Evolutionary conservation across 768 basidiomycete genomes (phyloP), one percentile per base, ranked within the genome.

Genomic region (Tulasnella sp.): DNA sequence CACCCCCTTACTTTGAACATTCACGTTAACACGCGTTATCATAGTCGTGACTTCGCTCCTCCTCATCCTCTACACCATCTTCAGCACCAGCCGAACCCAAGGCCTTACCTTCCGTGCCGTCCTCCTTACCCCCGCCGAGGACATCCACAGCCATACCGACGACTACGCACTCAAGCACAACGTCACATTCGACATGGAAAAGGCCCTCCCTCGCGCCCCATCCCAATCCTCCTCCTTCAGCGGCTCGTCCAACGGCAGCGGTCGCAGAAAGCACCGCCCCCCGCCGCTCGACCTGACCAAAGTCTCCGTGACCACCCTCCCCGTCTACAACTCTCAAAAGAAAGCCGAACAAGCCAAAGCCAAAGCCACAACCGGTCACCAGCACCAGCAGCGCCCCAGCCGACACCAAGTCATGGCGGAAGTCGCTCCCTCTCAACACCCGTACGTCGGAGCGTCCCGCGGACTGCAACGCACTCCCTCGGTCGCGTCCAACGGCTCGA

Each of bases 331-430:
- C 34, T 64, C 63, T 1, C n/a, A 35, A 2, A 14, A 4, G 34
- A 64, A 64, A 35, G 63, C 34, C 32, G 63, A 39, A 29, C 26
- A 35, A n/a, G n/a, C 2, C 63, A 64, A 36, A 19, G 63, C 34
- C 16, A n/a, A 11, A 63, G 62, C 12, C 1, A 5, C 16, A 3
- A 5, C 63, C 8, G 34, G 22, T 29, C 22, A 39, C n/a, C 34
- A 32, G 19, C 63, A 63, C 0, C 62, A 39, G 34, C 11, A 39
- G 17, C 29, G 35, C 7, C 70, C 70, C 1, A 72, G 37, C 34
- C 70, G 70, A 62, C 70, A 63, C 37, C 62, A 72, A 32, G 12
- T 72, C 52, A 72, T 72, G 62, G 62, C 62, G n/a, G 22, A 42
- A 41, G 32, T 39, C 67, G 35, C 39, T n/a, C n/a, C 67, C 37